Percentiles rank a stretch among this genome's conserved stretches.
Conservation (phyloP, 2,329 filamentous ascomycete species). For the Pyrenophora tritici-repentis region DNA sequence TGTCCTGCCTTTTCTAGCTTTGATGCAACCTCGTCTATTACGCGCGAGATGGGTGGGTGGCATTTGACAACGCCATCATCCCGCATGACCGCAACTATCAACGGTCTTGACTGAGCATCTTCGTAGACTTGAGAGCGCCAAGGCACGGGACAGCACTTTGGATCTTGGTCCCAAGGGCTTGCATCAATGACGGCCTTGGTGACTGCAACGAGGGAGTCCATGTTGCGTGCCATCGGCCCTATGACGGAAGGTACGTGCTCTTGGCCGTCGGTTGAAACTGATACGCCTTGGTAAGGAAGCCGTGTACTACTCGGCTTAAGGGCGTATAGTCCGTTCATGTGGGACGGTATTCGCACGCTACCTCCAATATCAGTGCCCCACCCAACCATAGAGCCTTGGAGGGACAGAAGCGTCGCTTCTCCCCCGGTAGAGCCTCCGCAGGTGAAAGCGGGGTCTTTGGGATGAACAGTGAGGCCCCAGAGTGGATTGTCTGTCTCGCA, state of each 20-base stretch:
- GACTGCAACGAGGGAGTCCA: constrained; percentile 56
- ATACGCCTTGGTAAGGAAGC: constrained; percentile 62
- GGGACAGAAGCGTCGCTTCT: constrained; percentile 61
- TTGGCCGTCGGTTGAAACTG: constrained; percentile 67
- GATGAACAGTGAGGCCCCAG: constrained; percentile 63
- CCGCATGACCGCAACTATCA: constrained; percentile 57
- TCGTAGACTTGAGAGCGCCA: constrained; percentile 58
- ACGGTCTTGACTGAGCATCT: constrained; percentile 48
- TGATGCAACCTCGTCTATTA: constrained; percentile 48
- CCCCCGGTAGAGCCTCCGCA: constrained; percentile 64
- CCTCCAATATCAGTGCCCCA: constrained; percentile 65
- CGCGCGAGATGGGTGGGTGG: constrained; percentile 59
- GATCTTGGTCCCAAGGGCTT: constrained; percentile 61
- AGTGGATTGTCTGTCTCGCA: constrained; percentile 67
- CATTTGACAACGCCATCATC: constrained; percentile 61
- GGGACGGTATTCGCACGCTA: constrained; percentile 63
- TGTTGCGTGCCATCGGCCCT: constrained; percentile 62
- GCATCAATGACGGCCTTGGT: constrained; percentile 56
- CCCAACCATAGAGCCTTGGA: constrained; percentile 60
- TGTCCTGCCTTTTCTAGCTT: constrained; percentile 57
- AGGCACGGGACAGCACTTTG: constrained; percentile 58
- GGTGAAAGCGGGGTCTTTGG: constrained; percentile 60
- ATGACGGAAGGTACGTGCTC: constrained; percentile 67
- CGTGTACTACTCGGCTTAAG: constrained; percentile 60
- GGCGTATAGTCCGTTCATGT: constrained; percentile 63